Conservation (phyloP, 352 stramenopile species). For the Phytophthora tentaculata region DNA sequence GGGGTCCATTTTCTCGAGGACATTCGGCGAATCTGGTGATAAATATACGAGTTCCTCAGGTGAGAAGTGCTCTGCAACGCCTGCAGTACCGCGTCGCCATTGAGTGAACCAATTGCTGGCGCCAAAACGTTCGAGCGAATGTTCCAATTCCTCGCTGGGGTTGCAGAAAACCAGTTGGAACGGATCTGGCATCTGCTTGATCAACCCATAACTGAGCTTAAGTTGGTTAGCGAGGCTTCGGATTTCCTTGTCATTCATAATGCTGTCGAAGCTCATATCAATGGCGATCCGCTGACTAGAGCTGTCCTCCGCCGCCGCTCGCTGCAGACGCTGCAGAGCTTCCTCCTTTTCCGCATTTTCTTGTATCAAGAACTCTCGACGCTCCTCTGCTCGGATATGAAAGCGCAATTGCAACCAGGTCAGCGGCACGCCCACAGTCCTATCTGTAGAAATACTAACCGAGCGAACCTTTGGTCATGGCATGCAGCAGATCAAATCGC, state of each 20-base stretch:
- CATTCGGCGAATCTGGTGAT: constrained; percentile 74
- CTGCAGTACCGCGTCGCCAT: constrained; percentile 45
- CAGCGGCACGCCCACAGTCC: neutral
- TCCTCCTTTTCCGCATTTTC: constrained; percentile 47
- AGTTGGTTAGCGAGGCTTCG: constrained; percentile 78
- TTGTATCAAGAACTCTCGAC: constrained; percentile 49
- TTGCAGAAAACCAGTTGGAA: constrained; percentile 75
- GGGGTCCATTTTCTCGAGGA: constrained; percentile 60
- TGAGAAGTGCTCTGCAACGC: constrained; percentile 46
- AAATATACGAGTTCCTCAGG: constrained; percentile 69
- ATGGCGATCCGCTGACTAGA: constrained; percentile 58
- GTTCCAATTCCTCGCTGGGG: constrained; percentile 50
- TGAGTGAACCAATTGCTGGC: constrained; percentile 68
- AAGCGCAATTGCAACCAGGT: neutral
- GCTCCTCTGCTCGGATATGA: constrained; percentile 49
- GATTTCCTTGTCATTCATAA: constrained; percentile 88
- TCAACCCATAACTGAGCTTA: constrained; percentile 70
- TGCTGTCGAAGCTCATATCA: constrained; percentile 75
- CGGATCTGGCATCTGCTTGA: constrained; percentile 69
- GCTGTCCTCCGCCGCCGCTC: constrained; percentile 25
- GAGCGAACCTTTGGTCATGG: constrained; percentile 61
- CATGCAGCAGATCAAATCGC: constrained; percentile 58
- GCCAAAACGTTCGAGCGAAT: constrained; percentile 67
- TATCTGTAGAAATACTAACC: neutral
- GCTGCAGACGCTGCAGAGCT: constrained; percentile 38